These are phyloP conservation scores for Lomentospora prolificans DNA, from an alignment of 2,329 filamentous ascomycete species.

Conservation along the genomic window DNA sequence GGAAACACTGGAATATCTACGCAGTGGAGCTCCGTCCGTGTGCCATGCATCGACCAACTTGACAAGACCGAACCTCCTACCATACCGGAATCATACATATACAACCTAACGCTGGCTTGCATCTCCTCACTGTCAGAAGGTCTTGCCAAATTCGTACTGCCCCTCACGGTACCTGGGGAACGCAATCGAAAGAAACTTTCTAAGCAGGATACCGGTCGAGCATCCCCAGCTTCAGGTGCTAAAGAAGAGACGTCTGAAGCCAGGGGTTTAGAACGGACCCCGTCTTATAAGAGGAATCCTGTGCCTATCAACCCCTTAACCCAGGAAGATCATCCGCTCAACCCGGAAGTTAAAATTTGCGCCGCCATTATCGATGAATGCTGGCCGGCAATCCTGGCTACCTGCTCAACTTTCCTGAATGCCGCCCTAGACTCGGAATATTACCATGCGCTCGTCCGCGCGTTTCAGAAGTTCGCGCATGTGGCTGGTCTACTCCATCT, in stretches of 20 bases:
- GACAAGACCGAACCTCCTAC: conserved; percentile 80
- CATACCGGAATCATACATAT: conserved; percentile 88
- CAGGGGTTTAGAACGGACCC: conserved; percentile 31
- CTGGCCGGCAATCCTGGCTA: conserved; percentile 91
- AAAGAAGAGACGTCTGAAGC: conserved; percentile 7
- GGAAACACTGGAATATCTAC: conserved; percentile 71
- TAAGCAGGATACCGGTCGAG: conserved; percentile 32
- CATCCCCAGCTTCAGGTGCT: conserved; percentile 30
- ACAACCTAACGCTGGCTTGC: conserved; percentile 79
- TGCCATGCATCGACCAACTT: conserved; percentile 85
- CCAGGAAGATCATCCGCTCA: conserved; percentile 62
- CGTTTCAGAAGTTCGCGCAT: conserved; percentile 91
- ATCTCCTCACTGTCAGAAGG: conserved; percentile 86
- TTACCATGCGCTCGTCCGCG: conserved; percentile 82
- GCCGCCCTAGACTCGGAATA: conserved; percentile 87
- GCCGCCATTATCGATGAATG: conserved; percentile 80
- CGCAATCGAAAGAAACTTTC: conserved; percentile 40
- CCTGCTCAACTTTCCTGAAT: conserved; percentile 90
- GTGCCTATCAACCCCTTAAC: conserved; percentile 76
- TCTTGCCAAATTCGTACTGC: conserved; percentile 85
- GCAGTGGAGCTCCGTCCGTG: conserved; percentile 82
- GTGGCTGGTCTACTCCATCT: conserved; percentile 83
- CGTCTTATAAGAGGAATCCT: conserved; percentile 64
- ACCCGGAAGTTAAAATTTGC: conserved; percentile 63
- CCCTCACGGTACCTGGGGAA: conserved; percentile 76